A percentile compares a stretch with the other conserved stretches of the same genome.
Conservation (phyloP, 2,329 filamentous ascomycete genomes). For the Fusarium sp. region DNA sequence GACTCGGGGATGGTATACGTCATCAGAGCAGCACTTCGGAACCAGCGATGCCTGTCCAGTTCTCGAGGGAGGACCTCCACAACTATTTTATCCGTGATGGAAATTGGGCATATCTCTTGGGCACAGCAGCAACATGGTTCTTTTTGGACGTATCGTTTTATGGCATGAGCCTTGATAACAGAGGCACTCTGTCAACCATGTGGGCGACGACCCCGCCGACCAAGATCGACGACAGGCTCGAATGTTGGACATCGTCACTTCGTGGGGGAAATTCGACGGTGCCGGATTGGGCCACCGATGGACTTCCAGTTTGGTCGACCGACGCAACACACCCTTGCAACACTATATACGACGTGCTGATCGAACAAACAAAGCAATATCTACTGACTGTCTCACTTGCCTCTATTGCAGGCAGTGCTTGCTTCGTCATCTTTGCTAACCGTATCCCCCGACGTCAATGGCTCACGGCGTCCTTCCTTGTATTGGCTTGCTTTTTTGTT, state of each 20-base stretch:
- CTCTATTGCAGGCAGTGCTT: conserved; percentile 64
- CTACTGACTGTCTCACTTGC: conserved; percentile 65
- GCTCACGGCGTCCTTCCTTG: conserved; percentile 64
- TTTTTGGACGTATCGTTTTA: conserved; percentile 69
- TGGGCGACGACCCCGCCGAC: conserved; percentile 55
- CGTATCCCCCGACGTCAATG: conserved; percentile 62
- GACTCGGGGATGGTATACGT: conserved; percentile 20
- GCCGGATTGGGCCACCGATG: conserved; percentile 56
- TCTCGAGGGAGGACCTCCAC: conserved; percentile 62
- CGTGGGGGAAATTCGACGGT: conserved; percentile 59
- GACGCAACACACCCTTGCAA: conserved; percentile 63
- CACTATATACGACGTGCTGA: conserved; percentile 65
- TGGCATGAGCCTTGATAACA: conserved; percentile 63
- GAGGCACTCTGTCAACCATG: conserved; percentile 54
- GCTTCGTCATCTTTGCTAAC: conserved; percentile 63
- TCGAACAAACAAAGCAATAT: conserved; percentile 67
- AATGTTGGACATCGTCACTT: conserved; percentile 63
- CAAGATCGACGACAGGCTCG: conserved; percentile 54
- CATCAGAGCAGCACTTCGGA: conserved; percentile 52
- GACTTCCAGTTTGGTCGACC: conserved; percentile 64
- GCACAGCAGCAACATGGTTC: conserved; percentile 64
- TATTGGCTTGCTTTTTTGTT: conserved; percentile 62
- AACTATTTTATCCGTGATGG: conserved; percentile 63
- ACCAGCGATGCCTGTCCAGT: conserved; percentile 61
- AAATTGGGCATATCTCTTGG: conserved; percentile 55